Conservation (phyloP, 345 rosid genomes). For the Eucalyptus viminalis region DNA sequence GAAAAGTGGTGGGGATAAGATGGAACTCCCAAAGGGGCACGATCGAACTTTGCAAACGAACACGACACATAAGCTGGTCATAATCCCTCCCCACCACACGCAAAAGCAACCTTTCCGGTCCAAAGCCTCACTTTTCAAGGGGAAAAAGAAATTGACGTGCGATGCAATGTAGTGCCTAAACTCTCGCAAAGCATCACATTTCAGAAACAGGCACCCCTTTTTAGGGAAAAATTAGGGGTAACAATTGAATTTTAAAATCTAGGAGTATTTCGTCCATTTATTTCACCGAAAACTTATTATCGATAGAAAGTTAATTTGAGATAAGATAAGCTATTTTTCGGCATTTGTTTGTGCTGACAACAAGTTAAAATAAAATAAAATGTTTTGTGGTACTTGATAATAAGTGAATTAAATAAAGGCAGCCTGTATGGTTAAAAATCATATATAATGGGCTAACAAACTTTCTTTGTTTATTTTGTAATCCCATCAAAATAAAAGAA, state of each 20-base stretch:
- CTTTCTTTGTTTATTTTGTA: neutral
- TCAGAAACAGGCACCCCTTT: neutral
- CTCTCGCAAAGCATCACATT: neutral
- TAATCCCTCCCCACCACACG: neutral
- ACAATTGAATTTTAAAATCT: neutral
- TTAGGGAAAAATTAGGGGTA: rapidly evolving
- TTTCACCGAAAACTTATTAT: rapidly evolving
- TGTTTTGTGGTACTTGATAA: neutral
- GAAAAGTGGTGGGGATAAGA: neutral
- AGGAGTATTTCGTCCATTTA: rapidly evolving
- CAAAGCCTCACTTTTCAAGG: neutral
- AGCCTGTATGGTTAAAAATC: neutral
- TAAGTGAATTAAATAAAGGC: neutral
- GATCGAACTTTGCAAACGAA: neutral
- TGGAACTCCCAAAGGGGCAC: neutral
- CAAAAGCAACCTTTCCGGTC: neutral
- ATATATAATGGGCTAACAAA: neutral
- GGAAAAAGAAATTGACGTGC: neutral
- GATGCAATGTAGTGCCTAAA: neutral
- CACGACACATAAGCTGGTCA: neutral
- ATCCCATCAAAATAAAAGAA: neutral
- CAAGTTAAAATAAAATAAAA: neutral
- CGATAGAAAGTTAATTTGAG: neutral
- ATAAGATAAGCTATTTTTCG: neutral
- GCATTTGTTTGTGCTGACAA: neutral